These are phyloP conservation scores for Podaxis rugospora DNA, from an alignment of 768 basidiomycete species.

Conservation along the genomic window DNA sequence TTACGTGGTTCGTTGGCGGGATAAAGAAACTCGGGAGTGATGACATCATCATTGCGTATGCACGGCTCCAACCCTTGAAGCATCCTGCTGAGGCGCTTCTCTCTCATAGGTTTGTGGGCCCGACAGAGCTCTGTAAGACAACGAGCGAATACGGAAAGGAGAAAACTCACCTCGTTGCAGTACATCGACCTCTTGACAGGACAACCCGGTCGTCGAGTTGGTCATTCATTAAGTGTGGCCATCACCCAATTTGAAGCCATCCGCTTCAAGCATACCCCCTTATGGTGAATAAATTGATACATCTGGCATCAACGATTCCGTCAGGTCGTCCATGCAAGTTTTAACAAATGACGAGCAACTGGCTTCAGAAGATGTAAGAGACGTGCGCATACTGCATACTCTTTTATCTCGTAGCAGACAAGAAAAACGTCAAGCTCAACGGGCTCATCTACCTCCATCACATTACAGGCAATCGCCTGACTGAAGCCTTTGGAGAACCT, in stretches of 20 bases:
- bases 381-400: no score
- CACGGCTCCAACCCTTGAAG: not conserved
- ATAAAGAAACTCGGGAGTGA: conserved; percentile 6
- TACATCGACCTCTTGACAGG: conserved; percentile 7
- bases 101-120: conserved; percentile 1
- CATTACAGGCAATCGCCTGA: conserved; percentile 12
- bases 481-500: conserved; percentile 6
- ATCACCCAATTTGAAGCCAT: conserved; percentile 3
- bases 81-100: not conserved
- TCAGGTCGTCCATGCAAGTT: not conserved
- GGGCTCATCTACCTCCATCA: conserved; percentile 14
- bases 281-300: conserved; percentile 9
- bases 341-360: not conserved
- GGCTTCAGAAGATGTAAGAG: conserved; percentile 4
- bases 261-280: not conserved
- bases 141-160: not conserved
- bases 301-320: conserved; percentile 3
- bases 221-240: not conserved
- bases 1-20: conserved; percentile 6
- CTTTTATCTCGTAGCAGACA: not conserved
- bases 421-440: conserved; percentile 4
- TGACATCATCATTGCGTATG: conserved; percentile 7
- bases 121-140: conserved; percentile 2
- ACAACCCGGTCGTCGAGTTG: not conserved
- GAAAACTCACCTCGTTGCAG: not conserved